A percentile compares a stretch with the other conserved stretches of the same genome.
These are phyloP conservation scores for Heliocybe sulcata DNA, from an alignment of 1,284 basidiomycete genomes.

Conservation along the genomic window DNA sequence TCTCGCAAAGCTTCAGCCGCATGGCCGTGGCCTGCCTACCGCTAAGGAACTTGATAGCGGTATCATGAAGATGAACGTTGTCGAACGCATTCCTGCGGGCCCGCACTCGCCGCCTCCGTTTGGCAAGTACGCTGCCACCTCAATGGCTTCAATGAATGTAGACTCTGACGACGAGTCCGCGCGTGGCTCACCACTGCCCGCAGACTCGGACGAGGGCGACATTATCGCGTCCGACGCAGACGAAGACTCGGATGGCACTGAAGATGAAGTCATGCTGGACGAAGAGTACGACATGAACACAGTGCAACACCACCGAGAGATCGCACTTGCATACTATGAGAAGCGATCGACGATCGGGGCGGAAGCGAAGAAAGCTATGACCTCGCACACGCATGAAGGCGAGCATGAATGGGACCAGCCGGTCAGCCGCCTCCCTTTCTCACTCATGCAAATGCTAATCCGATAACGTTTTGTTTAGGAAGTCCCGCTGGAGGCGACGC, in stretches of 20 bases:
- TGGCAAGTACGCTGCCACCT: conserved; percentile 11
- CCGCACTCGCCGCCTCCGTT: conserved; percentile 14
- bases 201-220: conserved; percentile 45
- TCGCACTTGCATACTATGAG: conserved; percentile 63
- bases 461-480: conserved; percentile 20
- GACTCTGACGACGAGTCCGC: conserved; percentile 47
- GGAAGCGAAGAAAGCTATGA: conserved; percentile 43
- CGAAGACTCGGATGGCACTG: conserved; percentile 14
- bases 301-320: conserved; percentile 62
- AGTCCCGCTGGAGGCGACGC: conserved; percentile 32
- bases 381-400: conserved; percentile 32
- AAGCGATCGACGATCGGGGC: conserved; percentile 50
- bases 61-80: conserved; percentile 55
- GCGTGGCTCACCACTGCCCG: conserved; percentile 21
- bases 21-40: conserved; percentile 19
- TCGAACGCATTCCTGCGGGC: conserved; percentile 46
- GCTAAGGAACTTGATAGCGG: not conserved
- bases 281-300: conserved; percentile 50
- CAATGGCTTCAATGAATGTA: conserved; percentile 7
- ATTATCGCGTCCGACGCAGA: not conserved
- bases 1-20: conserved; percentile 36
- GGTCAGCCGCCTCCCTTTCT: conserved; percentile 25
- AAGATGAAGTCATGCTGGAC: conserved; percentile 27
- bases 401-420: conserved; percentile 34
- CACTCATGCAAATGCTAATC: not conserved